These are phyloP conservation scores for Emmonsiellopsis sp. DNA, from an alignment of 2,329 filamentous ascomycete genomes.

Conservation along the genomic window DNA sequence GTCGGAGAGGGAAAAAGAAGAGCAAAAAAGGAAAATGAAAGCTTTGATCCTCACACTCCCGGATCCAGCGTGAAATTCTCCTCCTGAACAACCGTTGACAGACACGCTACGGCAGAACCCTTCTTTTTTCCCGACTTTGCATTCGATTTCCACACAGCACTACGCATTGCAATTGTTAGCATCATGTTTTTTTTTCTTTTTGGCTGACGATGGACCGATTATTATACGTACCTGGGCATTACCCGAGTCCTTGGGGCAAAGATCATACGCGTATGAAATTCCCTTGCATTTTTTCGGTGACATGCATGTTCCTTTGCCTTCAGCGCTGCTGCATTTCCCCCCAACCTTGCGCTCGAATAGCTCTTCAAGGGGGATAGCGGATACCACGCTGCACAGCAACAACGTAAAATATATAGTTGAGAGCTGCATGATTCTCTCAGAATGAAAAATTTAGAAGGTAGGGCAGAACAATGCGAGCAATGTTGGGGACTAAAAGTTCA, in stretches of 20 bases:
- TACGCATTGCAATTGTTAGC: not conserved
- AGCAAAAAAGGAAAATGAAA: not conserved
- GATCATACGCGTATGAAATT: conserved; percentile 2
- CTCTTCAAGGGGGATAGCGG: conserved; percentile 1
- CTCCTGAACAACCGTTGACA: not conserved
- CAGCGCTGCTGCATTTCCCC: not conserved
- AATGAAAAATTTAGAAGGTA: too few species aligned
- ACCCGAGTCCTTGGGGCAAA: conserved; percentile 1
- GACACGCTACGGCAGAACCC: conserved; percentile 2
- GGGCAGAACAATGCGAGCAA: too few species aligned
- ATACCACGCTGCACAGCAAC: not conserved
- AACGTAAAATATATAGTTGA: not conserved
- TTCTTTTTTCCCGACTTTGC: not conserved
- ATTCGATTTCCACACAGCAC: conserved; percentile 7
- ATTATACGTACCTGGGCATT: conserved; percentile 3
- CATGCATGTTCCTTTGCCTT: conserved; percentile 4
- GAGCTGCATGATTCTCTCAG: not conserved
- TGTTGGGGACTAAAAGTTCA: too few species aligned
- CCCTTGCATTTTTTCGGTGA: conserved; percentile 1
- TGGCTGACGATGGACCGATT: not conserved
- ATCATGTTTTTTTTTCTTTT: not conserved
- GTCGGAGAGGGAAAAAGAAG: too few species aligned
- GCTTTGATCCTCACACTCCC: not conserved
- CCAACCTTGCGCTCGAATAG: conserved; percentile 2
- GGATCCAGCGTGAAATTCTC: not conserved